phyloP scores from a whole-genome alignment of 371 early-diverging fungal species.

The Rhizopus microsporus region DNA sequence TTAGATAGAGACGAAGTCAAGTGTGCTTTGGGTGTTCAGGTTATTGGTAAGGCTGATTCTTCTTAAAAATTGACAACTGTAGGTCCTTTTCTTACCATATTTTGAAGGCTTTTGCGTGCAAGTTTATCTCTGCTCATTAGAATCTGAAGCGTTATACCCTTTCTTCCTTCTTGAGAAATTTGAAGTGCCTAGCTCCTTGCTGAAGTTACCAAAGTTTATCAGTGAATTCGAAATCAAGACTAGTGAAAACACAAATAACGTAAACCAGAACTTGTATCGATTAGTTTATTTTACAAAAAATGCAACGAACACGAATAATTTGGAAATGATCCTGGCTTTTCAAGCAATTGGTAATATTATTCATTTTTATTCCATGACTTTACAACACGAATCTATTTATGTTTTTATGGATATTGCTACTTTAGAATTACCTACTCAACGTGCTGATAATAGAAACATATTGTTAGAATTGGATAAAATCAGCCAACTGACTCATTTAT shows the following conservation, averaged over 20 bases:
- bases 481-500: neutral
- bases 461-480: slow-evolving; percentile 2
- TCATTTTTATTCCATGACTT: slow-evolving; percentile 3
- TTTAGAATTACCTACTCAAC: slow-evolving; percentile 6
- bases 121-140: slow-evolving; percentile 4
- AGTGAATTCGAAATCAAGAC: slow-evolving; percentile 15
- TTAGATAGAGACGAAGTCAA: slow-evolving; percentile 17
- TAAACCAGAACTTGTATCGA: slow-evolving; percentile 24
- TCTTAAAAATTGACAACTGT: neutral
- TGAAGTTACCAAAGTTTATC: neutral
- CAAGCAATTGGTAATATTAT: slow-evolving; percentile 8
- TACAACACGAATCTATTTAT: slow-evolving; percentile 3
- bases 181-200: slow-evolving; percentile 2
- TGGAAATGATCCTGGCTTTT: slow-evolving; percentile 7
- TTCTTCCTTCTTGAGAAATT: slow-evolving; percentile 7
- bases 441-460: slow-evolving; percentile 4
- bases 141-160: slow-evolving; percentile 5
- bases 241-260: neutral
- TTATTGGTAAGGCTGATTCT: slow-evolving; percentile 19
- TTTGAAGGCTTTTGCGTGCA: slow-evolving; percentile 6
- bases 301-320: slow-evolving; percentile 12
- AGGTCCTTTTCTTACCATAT: neutral
- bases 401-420: slow-evolving; percentile 15
- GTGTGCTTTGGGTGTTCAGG: slow-evolving; percentile 20
- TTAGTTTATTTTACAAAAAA: slow-evolving; percentile 23